A percentile compares a stretch with the other conserved stretches of the same genome.
Evolutionary conservation across 805 yeast species (phyloP).

Genomic region (Cyberlindnera bimundalis): DNA sequence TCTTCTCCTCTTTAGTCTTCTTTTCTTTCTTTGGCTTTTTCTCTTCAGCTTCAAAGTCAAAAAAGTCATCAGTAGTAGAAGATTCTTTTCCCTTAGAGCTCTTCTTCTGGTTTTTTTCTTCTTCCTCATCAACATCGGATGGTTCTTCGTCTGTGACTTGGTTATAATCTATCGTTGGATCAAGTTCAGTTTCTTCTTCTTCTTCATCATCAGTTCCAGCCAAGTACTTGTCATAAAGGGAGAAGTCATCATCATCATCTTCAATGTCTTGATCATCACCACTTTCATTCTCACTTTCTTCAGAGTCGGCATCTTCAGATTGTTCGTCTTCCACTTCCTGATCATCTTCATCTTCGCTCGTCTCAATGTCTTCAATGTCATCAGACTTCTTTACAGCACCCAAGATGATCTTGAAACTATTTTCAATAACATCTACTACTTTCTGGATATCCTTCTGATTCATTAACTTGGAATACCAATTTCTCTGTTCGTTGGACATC

Average conservation of each 20-base stretch:
- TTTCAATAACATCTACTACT: slow-evolving; percentile 37
- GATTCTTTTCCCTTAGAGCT: slow-evolving; percentile 16
- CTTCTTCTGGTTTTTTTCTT: slow-evolving; percentile 19
- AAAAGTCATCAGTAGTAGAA: slow-evolving; percentile 36
- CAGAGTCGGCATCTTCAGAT: slow-evolving; percentile 23
- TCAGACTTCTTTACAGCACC: slow-evolving; percentile 25
- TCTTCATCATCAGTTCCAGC: slow-evolving; percentile 41
- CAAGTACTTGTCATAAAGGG: slow-evolving; percentile 37
- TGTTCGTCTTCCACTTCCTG: slow-evolving; percentile 24
- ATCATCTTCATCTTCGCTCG: slow-evolving; percentile 20
- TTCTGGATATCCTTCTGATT: slow-evolving; percentile 47
- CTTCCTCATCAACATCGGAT: slow-evolving; percentile 30
- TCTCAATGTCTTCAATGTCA: slow-evolving; percentile 18
- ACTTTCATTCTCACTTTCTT: slow-evolving; percentile 19
- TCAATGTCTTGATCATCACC: slow-evolving; percentile 14
- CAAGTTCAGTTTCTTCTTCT: slow-evolving; percentile 35
- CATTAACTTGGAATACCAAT: slow-evolving; percentile 39
- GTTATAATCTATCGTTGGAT: slow-evolving; percentile 40
- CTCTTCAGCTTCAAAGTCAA: slow-evolving; percentile 25
- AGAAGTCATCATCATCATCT: slow-evolving; percentile 24
- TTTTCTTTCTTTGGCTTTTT: slow-evolving; percentile 36
- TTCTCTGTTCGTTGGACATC: slow-evolving; percentile 28
- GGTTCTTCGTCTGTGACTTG: slow-evolving; percentile 63
- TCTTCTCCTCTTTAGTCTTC: slow-evolving; percentile 18
- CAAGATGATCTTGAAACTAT: slow-evolving; percentile 35